Evolutionary conservation across 2,329 filamentous ascomycete species (phyloP), one percentile per base, ranked within the genome.

Genomic region (Pseudogymnoascus sp.): DNA sequence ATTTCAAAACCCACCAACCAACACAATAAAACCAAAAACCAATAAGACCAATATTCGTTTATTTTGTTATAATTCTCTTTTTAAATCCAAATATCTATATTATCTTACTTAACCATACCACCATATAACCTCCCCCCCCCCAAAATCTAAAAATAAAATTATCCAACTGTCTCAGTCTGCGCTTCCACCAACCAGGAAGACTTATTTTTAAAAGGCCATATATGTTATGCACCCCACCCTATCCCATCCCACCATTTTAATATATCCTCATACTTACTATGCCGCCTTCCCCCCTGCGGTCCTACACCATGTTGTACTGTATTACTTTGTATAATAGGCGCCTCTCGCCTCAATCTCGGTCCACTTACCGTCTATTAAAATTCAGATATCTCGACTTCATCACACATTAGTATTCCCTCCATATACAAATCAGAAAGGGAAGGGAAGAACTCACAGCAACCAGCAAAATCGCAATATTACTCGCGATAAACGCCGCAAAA

Each of bases 401-500:
- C 60, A 63, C 26, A 69, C 63, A 70, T 66, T 37, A 66, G 31
- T 26, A 36, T 16, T 4, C 5, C n/a, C 14, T 42, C 6, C 8
- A 63, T 31, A 63, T 16, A 63, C 14, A 63, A 36, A 23, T 12
- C 1, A 61, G 10, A 40, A 37, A 23, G 47, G 31, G 29, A 10
- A 62, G n/a, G 6, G 14, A n/a, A 5, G 66, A 67, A 76, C 79
- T 79, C 73, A 81, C 80, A 40, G 80, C 83, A 62, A 86, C 64
- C 69, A 86, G 85, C 65, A 87, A 69, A 60, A 87, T 76, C 18
- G 90, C 81, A 70, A 95, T 72, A 74, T 96, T 96, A 72, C 87
- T 91, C 12, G 77, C 90, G 62, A 96, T 81, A 71, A 92, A 96
- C 1, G 86, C 88, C 34, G 83, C 69, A 68, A 87, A 88, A 66